Evolutionary conservation across 2,329 filamentous ascomycete species (phyloP), one percentile per base, ranked within the genome.

Genomic region (Arthrobotrys pseudoclavata): DNA sequence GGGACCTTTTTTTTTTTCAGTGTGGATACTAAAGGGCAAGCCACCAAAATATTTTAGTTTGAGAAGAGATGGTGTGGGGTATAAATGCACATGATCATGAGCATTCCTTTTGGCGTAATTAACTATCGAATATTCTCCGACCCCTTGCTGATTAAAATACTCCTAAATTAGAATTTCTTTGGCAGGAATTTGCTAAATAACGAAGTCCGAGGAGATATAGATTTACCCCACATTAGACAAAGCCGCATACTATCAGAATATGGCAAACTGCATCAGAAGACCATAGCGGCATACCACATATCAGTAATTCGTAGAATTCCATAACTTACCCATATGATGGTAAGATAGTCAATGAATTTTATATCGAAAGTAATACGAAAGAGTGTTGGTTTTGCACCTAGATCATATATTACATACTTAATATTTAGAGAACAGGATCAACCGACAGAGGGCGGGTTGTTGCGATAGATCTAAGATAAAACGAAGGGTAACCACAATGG

Each of bases 61-160:
- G 4, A 24, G 20, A n/a, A 4, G 9, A 26, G 20, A 13, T 13
- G 2, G 55, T 60, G 55, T 60, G 55, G 55, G 55, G 55, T 60
- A 60, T 60, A 34, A n/a, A 24, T 42, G 34, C 55, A 60, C 55
- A 60, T 60, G 55, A 60, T 60, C 55, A 34, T 22, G 20, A 26
- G 34, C 55, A 60, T 60, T 60, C 55, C 55, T 60, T 42, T 60
- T 20, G 31, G 20, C 4, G 9, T 26, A 42, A 45, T 13, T 13
- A 40, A 37, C 24, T 62, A 34, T 60, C n/a, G 48, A 52, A 40
- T 52, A 52, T 52, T 52, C 62, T 40, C 60, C 60, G 60, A 42
- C 20, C 26, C 55, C 45, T 52, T 52, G 15, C 45, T 24, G 62
- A 26, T 60, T 15, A 42, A 60, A 60, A 66, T 50, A 40, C 45